Percentiles rank a stretch among this genome's conserved stretches.
Conservation (phyloP, 208 protist genomes). For the Wallacemonas sp. region DNA sequence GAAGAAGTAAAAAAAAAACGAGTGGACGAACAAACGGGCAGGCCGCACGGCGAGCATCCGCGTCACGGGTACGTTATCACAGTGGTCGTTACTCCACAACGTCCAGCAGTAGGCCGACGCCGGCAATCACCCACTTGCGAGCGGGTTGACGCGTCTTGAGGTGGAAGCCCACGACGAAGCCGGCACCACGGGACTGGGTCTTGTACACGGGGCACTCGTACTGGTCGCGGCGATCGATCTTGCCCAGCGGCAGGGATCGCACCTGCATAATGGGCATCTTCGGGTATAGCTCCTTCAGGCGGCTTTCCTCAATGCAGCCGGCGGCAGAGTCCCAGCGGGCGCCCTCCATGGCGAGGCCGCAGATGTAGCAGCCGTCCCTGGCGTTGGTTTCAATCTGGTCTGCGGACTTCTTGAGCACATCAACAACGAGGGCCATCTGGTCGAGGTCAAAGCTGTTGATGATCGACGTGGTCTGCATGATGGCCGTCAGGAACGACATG, state of each 20-base stretch:
- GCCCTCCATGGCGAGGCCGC: conserved; percentile 97
- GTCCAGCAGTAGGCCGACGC: conserved; percentile 96
- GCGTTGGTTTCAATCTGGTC: conserved; percentile 94
- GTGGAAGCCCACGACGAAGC: conserved; percentile 96
- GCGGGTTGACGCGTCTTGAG: conserved; percentile 95
- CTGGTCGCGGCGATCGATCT: conserved; percentile 93
- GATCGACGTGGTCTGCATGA: conserved; percentile 98
- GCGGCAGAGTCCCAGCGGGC: conserved; percentile 95
- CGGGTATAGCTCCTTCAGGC: conserved; percentile 95
- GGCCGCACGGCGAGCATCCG: no score
- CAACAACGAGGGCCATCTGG: conserved; percentile 94
- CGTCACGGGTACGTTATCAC: no score
- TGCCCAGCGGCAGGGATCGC: conserved; percentile 88
- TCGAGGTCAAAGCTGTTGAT: conserved; percentile 97
- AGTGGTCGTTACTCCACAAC: conserved; percentile 84
- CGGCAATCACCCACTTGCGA: conserved; percentile 97
- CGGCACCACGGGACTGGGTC: conserved; percentile 94
- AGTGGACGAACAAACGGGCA: neutral
- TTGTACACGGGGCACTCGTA: conserved; percentile 99
- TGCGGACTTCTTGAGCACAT: conserved; percentile 96
- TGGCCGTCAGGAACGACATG: conserved; percentile 98
- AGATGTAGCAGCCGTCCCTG: conserved; percentile 97
- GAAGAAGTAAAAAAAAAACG: conserved; percentile 10
- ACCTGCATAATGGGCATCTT: conserved; percentile 95
- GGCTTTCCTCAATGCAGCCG: conserved; percentile 92